phyloP scores from a whole-genome alignment of 345 rosid species.

The Durio zibethinus region DNA sequence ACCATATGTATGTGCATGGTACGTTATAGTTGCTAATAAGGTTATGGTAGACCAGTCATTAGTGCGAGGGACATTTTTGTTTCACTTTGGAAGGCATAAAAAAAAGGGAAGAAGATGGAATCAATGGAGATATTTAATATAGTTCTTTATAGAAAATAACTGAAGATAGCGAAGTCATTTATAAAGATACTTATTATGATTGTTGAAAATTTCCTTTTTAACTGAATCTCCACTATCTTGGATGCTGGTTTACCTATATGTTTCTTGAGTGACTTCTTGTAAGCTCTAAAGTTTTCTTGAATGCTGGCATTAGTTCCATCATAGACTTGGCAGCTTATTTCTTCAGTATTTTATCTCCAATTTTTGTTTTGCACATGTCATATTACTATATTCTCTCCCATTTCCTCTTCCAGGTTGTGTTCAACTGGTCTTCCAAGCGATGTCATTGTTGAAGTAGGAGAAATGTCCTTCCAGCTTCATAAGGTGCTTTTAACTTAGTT shows the following conservation, averaged over 20 bases:
- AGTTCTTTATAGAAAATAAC: not conserved
- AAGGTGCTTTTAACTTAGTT: slow-evolving; percentile 43
- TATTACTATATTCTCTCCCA: not conserved
- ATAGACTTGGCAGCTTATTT: not conserved
- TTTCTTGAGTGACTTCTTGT: not conserved
- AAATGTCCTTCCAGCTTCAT: slow-evolving; percentile 74
- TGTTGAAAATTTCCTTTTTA: not conserved
- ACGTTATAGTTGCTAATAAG: too few relatives aligned
- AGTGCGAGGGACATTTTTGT: not conserved
- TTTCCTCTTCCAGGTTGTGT: slow-evolving; percentile 50
- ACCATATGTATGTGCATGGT: too few relatives aligned
- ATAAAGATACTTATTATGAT: not conserved
- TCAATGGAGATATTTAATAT: not conserved
- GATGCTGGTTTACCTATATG: not conserved
- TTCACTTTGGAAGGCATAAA: not conserved
- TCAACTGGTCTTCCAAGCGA: slow-evolving; percentile 82
- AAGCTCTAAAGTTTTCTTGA: not conserved
- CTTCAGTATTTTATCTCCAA: not conserved
- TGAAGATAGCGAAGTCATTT: not conserved
- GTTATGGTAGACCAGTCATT: too few relatives aligned
- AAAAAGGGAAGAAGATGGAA: not conserved
- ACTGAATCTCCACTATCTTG: not conserved
- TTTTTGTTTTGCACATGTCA: not conserved
- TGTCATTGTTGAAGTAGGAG: slow-evolving; percentile 63
- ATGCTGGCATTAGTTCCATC: not conserved